Percentiles rank a stretch among this genome's conserved stretches.
These are phyloP conservation scores for Salix koriyanagi DNA, from an alignment of 345 rosid species.

Conservation along the genomic window DNA sequence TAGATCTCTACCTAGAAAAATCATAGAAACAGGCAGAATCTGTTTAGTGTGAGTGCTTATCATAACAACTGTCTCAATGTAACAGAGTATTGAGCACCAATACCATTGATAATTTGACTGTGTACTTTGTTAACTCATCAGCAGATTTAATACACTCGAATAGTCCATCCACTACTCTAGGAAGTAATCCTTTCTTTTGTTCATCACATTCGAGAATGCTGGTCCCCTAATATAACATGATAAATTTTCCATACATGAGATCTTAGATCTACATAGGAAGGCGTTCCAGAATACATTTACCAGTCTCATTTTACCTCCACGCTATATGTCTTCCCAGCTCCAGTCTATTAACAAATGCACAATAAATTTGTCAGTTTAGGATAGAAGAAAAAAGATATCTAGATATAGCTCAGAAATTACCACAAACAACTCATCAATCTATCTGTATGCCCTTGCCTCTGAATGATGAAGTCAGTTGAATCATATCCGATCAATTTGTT, in stretches of 20 bases:
- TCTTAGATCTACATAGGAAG: not conserved
- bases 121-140: constrained; percentile 38
- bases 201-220: constrained; percentile 50
- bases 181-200: constrained; percentile 64
- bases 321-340: constrained; percentile 87
- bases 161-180: constrained; percentile 64
- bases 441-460: not conserved
- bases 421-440: not conserved
- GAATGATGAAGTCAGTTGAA: not conserved
- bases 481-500: not conserved
- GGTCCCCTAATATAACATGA: constrained; percentile 50
- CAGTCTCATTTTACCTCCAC: constrained; percentile 57
- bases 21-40: constrained; percentile 5
- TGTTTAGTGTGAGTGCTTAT: constrained; percentile 1
- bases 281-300: not conserved
- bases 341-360: constrained; percentile 54
- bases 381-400: not conserved
- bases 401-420: not conserved
- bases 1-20: constrained; percentile 75
- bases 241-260: constrained; percentile 1
- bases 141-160: constrained; percentile 49
- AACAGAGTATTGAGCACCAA: constrained; percentile 5
- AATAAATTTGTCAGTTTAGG: not conserved
- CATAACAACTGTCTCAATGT: not conserved
- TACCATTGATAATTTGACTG: constrained; percentile 81